Base-by-base conservation (phyloP, 2,329 filamentous ascomycete genomes). In the Magnaporthiopsis incrustans region DNA sequence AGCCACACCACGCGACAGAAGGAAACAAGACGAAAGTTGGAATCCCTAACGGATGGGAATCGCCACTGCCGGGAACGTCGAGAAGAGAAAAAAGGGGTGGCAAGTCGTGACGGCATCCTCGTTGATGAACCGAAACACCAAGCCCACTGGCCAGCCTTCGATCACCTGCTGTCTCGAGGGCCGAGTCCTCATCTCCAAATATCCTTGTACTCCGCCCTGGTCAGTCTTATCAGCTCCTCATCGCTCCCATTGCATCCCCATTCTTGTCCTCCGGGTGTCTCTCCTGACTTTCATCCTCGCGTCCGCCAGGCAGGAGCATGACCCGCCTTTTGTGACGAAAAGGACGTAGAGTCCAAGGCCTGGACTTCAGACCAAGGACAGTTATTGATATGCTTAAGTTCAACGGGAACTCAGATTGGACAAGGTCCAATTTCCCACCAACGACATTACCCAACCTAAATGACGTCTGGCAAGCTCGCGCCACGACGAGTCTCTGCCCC, bases 371-470 rank as follows among this genome's bases (percentile, higher is more conserved):
- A 4, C 57, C 26, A 27, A 32, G 26, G 14, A 26, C n/a, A 18
- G 4, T 18, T 30, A 30, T 27, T 26, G 57, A 58, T 58, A 58
- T 58, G 57, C 57, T 58, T 58, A 58, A 58, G 57, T 58, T 58
- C 57, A 58, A 26, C 57, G 57, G 57, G 57, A 5, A 58, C 18
- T 27, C n/a, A 58, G 44, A 25, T 53, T 53, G 44, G 44, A 53
- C 44, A 53, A n/a, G 18, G 44, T 53, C 44, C 44, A 53, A 53
- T 53, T 53, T 53, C 22, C 44, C 44, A 53, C n/a, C 7, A 22
- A 53, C 22, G 3, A 53, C 44, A 44, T 44, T 15, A 44, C 15
- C 14, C 33, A 35, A 53, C 35, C 11, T 33, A 50, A n/a, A 53
- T 22, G 44, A 2, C 22, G 18, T 10, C 44, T n/a, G 18, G 22